These are phyloP conservation scores for Botrytis deweyae DNA, from an alignment of 2,329 filamentous ascomycete genomes.

Conservation along the genomic window DNA sequence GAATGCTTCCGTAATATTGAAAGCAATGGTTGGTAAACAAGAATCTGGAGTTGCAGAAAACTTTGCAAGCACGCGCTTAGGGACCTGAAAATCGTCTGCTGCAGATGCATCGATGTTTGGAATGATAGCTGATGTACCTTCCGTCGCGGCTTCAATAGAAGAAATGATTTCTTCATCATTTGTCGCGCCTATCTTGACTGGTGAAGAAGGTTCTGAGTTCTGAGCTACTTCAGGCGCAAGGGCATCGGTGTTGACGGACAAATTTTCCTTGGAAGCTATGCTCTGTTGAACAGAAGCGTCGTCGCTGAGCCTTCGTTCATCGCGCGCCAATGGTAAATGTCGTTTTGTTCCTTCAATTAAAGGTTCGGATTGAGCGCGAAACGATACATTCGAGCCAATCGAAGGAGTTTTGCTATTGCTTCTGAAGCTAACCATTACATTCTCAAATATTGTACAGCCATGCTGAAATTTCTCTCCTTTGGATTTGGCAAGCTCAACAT, in stretches of 20 bases:
- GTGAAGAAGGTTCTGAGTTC: neutral
- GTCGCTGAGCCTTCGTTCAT: slow-evolving; percentile 34
- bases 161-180: neutral
- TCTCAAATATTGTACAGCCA: slow-evolving; percentile 48
- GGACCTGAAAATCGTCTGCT: slow-evolving; percentile 34
- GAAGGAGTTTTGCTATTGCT: slow-evolving; percentile 34
- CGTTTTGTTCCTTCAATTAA: slow-evolving; percentile 30
- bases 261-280: slow-evolving; percentile 17
- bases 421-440: slow-evolving; percentile 35
- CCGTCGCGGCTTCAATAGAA: neutral
- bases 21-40: slow-evolving; percentile 57
- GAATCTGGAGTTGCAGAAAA: slow-evolving; percentile 67
- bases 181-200: neutral
- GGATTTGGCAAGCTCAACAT: slow-evolving; percentile 50
- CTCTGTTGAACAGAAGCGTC: slow-evolving; percentile 14
- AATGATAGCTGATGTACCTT: neutral
- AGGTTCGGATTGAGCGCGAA: slow-evolving; percentile 34
- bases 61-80: slow-evolving; percentile 57
- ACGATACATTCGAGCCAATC: slow-evolving; percentile 27
- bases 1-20: slow-evolving; percentile 65
- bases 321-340: slow-evolving; percentile 35
- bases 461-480: slow-evolving; percentile 55
- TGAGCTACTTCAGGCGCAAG: slow-evolving; percentile 20
- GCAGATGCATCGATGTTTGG: slow-evolving; percentile 20
- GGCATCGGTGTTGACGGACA: slow-evolving; percentile 23